Conservation (phyloP, 495 filamentous ascomycete species). For the Penicillium maclennaniae region DNA sequence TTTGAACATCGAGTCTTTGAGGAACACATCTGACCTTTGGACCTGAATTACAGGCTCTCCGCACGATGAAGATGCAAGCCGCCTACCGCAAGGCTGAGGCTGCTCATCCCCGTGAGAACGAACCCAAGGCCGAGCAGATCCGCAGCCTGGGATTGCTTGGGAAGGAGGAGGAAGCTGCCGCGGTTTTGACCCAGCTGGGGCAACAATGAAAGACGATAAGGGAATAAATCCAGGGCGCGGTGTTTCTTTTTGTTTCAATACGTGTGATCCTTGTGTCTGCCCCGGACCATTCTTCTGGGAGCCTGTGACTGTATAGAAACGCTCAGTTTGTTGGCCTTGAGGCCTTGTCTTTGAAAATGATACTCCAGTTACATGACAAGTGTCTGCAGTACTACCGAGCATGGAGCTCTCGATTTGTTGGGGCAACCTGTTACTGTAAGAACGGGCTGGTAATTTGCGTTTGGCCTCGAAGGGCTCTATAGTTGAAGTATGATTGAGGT, state of each 20-base stretch:
- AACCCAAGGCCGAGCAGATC: conserved; percentile 70
- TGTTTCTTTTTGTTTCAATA: conserved; percentile 30
- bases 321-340: conserved; percentile 22
- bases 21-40: conserved; percentile 4
- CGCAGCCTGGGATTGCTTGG: conserved; percentile 77
- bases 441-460: not conserved
- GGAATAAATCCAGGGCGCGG: conserved; percentile 20
- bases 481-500: too few relatives aligned
- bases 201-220: conserved; percentile 20
- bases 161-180: conserved; percentile 74
- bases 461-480: too few relatives aligned
- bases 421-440: not conserved
- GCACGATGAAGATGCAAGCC: conserved; percentile 71
- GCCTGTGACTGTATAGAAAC: conserved; percentile 44
- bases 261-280: conserved; percentile 30
- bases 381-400: not conserved
- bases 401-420: not conserved
- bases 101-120: conserved; percentile 70
- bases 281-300: conserved; percentile 18
- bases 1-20: not conserved
- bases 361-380: conserved; percentile 24
- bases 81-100: conserved; percentile 84
- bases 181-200: conserved; percentile 43
- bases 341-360: conserved; percentile 26
- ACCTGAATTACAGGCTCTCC: conserved; percentile 57